Percentiles rank a stretch among this genome's conserved stretches.
These are phyloP conservation scores for Barnettozyma siamensis DNA, from an alignment of 805 yeast genomes.

Conservation along the genomic window DNA sequence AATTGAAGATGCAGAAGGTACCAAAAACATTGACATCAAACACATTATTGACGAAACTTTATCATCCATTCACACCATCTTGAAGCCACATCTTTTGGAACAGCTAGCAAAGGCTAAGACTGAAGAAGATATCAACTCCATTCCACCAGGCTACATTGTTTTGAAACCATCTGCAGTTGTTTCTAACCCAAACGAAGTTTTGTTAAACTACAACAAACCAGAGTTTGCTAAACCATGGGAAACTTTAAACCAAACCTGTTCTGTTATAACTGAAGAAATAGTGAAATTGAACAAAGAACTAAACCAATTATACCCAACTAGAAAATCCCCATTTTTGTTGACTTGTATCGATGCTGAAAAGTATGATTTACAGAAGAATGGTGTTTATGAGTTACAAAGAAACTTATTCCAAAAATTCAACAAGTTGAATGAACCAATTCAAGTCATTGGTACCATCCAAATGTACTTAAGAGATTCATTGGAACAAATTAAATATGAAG, in stretches of 20 bases:
- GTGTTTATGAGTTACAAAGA: constrained; percentile 88
- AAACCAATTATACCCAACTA: constrained; percentile 48
- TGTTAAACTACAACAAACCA: constrained; percentile 54
- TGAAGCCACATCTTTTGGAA: constrained; percentile 57
- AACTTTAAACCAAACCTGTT: constrained; percentile 59
- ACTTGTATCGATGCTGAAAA: constrained; percentile 91
- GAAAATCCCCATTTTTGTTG: constrained; percentile 67
- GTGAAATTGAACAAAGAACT: constrained; percentile 46
- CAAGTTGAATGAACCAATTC: constrained; percentile 47
- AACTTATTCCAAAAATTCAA: constrained; percentile 71
- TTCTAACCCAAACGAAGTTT: constrained; percentile 66
- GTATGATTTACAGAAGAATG: constrained; percentile 70
- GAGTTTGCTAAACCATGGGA: constrained; percentile 48
- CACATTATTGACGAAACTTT: constrained; percentile 59
- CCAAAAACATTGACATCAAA: constrained; percentile 49
- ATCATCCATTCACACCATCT: constrained; percentile 58
- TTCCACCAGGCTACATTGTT: constrained; percentile 91
- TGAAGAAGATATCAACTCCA: constrained; percentile 45
- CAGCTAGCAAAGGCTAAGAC: constrained; percentile 42
- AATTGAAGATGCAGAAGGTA: constrained; percentile 88
- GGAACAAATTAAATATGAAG: constrained; percentile 55
- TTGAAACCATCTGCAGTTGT: constrained; percentile 90
- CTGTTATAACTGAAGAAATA: constrained; percentile 52
- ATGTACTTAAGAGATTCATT: constrained; percentile 78
- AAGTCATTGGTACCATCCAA: constrained; percentile 88